phyloP scores from a whole-genome alignment of 2,329 filamentous ascomycete genomes.

The Aspergillus fumigatiaffinis region DNA sequence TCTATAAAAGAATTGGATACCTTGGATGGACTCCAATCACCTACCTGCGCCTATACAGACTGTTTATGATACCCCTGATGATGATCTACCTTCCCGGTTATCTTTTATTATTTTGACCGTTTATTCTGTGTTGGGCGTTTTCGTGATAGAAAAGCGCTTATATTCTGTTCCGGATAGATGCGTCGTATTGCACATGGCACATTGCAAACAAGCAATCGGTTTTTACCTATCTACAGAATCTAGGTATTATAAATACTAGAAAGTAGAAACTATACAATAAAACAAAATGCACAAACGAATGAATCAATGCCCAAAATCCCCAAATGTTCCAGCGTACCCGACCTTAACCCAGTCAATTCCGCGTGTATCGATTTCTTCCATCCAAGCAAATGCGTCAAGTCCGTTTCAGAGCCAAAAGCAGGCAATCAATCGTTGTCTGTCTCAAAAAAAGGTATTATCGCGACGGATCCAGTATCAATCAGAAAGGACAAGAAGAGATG shows the following conservation, averaged over 20 bases:
- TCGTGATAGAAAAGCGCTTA: neutral
- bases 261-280: neutral
- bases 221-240: neutral
- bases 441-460: too few species aligned
- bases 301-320: neutral
- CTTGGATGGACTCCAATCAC: neutral
- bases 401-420: neutral
- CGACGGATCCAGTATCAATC: too few species aligned
- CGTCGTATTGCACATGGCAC: neutral
- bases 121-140: neutral
- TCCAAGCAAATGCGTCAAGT: neutral
- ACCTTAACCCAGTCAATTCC: neutral
- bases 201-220: neutral
- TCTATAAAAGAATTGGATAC: neutral
- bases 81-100: too few species aligned
- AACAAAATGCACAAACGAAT: neutral
- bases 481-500: too few species aligned
- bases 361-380: neutral
- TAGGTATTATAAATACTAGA: neutral
- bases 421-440: too few species aligned
- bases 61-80: neutral
- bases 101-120: neutral
- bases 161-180: neutral
- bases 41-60: neutral
- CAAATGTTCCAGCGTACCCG: neutral